Base-by-base conservation (phyloP, 2,329 filamentous ascomycete genomes). In the Thelonectria olida region DNA sequence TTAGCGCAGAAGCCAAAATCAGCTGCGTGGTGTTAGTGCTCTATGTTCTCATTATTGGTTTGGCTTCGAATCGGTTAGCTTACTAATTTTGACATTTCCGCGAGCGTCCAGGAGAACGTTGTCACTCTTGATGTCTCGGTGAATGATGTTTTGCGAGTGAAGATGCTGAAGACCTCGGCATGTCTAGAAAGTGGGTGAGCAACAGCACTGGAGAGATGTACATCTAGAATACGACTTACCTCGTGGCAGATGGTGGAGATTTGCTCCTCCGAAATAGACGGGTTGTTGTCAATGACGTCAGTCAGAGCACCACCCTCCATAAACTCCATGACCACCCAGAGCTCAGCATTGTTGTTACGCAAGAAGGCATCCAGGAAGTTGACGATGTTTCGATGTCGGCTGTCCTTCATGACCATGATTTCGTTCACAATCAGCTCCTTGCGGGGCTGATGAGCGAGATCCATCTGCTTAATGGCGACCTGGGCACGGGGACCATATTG, bases 301-400 rank as follows among this genome's bases (percentile, higher is more conserved):
- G 96, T 99, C 77, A 99, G 82, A 64, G 96, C 92, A 80, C 96
- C 96, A 72, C 96, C 96, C 80, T 99, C 96, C 96, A 99, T 99
- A 74, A 94, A 99, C 81, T 99, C 96, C 96, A 99, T 97, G 53
- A 99, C 95, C 10, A 99, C 93, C 96, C 96, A 99, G n/a, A 99
- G 86, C 77, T 99, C 96, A 55, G 92, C 88, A 72, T 92, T 93
- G 78, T 96, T 95, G 77, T 97, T 97, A 73, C 96, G 92, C 74
- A 99, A 81, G 84, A 98, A 99, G 4, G 95, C 94, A 71, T 99
- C 96, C 31, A 99, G 82, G 81, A 97, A 99, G 80, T 99, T 99
- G 79, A 99, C 96, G 82, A 99, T 99, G 79, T 99, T 99, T 63
- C 91, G 90, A 78, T 99, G 96, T 76, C 94, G 92, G 83, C 93